Percentiles rank a stretch among this genome's conserved stretches.
Evolutionary conservation across 1,284 basidiomycete genomes (phyloP).

Genomic region (Marasmius oreades): DNA sequence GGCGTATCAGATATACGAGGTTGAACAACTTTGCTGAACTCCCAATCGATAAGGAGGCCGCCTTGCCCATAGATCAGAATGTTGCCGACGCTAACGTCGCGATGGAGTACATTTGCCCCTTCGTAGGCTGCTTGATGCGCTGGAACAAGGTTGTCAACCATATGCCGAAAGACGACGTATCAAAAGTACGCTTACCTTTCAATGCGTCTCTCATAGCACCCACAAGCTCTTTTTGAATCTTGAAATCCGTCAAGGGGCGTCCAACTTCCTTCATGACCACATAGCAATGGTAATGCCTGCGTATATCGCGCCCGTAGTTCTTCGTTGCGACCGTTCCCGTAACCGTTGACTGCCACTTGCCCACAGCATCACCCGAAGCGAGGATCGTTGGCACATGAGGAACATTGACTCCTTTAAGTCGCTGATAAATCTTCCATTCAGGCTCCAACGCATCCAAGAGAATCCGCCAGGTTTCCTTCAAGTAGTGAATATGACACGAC

Average conservation of each 20-base stretch:
- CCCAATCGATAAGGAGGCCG: slow-evolving; percentile 7
- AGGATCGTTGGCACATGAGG: slow-evolving; percentile 15
- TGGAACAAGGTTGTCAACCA: neutral
- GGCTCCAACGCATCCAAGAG: slow-evolving; percentile 11
- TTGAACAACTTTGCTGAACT: neutral
- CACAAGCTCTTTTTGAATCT: slow-evolving; percentile 3
- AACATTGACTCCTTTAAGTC: slow-evolving; percentile 15
- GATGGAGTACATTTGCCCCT: slow-evolving; percentile 5
- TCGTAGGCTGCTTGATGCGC: slow-evolving; percentile 6
- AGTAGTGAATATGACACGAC: neutral
- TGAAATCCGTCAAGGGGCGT: neutral
- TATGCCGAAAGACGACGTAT: neutral
- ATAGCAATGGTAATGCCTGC: slow-evolving; percentile 6
- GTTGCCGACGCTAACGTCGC: slow-evolving; percentile 7
- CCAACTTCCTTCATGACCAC: slow-evolving; percentile 10
- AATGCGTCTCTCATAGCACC: slow-evolving; percentile 7
- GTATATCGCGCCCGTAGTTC: neutral
- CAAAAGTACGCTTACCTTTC: slow-evolving; percentile 4
- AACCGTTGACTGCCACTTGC: neutral
- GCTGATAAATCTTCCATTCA: slow-evolving; percentile 20
- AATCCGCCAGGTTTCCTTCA: slow-evolving; percentile 19
- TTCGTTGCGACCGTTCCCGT: neutral
- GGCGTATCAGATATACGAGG: neutral
- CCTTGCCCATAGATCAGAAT: slow-evolving; percentile 2
- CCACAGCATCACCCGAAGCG: slow-evolving; percentile 9